Evolutionary conservation across 192 early-diverging fungal species (phyloP), one percentile per base, ranked within the genome.

Genomic region (Coemansia asiatica): DNA sequence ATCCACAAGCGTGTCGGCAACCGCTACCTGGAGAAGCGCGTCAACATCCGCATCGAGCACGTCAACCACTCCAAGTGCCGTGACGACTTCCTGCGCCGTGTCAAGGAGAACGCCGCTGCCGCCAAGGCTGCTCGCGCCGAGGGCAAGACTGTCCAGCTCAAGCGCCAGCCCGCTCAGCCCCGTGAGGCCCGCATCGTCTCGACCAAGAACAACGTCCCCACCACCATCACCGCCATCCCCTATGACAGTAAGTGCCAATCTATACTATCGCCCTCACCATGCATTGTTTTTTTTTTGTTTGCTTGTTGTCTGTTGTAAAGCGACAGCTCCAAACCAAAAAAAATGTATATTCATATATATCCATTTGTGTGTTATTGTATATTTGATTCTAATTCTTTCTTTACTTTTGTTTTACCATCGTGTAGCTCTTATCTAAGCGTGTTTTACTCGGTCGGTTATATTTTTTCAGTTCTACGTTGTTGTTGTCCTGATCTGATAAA

Each of bases 11-110:
- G 86, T 67, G 97, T 97, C 60, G 94, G 97, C 71, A 94, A 92
- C 91, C 93, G 97, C 72, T 97, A 88, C 91, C 83, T 98, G 66
- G 95, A 96, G 87, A 99, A 99, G 94, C 88, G 95, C 61, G 87
- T 99, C 85, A 98, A 97, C 87, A 78, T 99, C 83, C 92, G 95
- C 76, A 82, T 99, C 79, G 97, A 99, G 87, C 97, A 99, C 88
- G 87, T 99, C 83, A 94, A 90, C 88, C 95, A 99, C 92, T 99
- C 97, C 85, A 95, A 96, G 88, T 97, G 95, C 89, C 92, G 97
- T 81, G 86, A 91, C 70, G 94, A 96, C 72, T 99, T 99, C 89
- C 86, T 98, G 85, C 87, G 90, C 47, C 92, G 97, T 79, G 95
- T 98, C 78, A 96, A 95, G 90, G 88, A 91, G 75, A 99, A 97